Evolutionary conservation across 75 land plant species (phyloP).

Genomic region (Cupressus sempervirens): DNA sequence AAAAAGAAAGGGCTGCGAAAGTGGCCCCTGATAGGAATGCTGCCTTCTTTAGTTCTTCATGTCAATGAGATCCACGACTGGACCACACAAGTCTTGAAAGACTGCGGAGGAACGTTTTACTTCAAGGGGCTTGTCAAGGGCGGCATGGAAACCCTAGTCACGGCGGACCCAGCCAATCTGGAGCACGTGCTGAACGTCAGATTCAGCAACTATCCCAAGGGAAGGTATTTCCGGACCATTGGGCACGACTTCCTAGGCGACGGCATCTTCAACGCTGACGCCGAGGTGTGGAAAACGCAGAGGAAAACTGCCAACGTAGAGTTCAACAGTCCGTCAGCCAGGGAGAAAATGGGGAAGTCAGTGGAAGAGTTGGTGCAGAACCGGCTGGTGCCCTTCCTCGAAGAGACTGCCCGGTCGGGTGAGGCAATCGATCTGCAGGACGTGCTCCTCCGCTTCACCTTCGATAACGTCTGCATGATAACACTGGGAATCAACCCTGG

Average conservation of each 20-base stretch:
- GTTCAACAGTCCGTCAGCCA: constrained; percentile 16
- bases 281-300: constrained; percentile 26
- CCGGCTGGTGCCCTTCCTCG: constrained; percentile 7
- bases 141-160: not conserved
- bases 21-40: constrained; percentile 14
- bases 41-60: constrained; percentile 4
- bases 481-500: constrained; percentile 26
- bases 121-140: constrained; percentile 5
- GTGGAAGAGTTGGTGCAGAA: constrained; percentile 21
- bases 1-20: not conserved
- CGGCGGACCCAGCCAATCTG: constrained; percentile 1
- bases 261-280: constrained; percentile 33
- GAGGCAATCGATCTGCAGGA: constrained; percentile 25
- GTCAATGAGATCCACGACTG: constrained; percentile 6
- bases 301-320: constrained; percentile 30
- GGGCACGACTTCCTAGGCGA: constrained; percentile 25
- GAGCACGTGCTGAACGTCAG: constrained; percentile 12
- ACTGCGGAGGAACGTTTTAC: constrained; percentile 10
- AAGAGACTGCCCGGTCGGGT: not conserved
- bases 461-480: constrained; percentile 28
- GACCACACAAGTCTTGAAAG: not conserved
- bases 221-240: not conserved
- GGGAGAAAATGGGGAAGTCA: constrained; percentile 19
- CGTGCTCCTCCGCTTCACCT: constrained; percentile 29
- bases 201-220: constrained; percentile 15